Evolutionary conservation across 2,329 filamentous ascomycete species (phyloP).

Genomic region (Anisogramma anomala): DNA sequence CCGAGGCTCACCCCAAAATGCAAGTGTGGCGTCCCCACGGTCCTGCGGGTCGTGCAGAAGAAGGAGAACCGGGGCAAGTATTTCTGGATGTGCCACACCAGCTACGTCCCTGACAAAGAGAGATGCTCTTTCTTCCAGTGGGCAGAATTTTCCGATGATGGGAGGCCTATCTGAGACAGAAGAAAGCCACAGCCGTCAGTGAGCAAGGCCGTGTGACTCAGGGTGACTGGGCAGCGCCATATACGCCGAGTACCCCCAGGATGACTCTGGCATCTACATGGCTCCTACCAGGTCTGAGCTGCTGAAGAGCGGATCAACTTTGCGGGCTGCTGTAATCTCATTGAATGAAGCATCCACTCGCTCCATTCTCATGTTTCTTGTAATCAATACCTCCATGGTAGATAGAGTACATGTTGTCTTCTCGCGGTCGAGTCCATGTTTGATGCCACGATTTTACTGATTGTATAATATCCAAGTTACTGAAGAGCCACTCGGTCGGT

Average conservation of each 20-base stretch:
- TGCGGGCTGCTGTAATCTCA: too few relatives aligned
- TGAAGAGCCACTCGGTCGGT: too few relatives aligned
- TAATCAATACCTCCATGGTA: too few relatives aligned
- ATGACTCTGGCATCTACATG: slow-evolving; percentile 18
- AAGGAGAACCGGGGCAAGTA: slow-evolving; percentile 63
- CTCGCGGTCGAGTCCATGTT: too few relatives aligned
- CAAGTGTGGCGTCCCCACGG: slow-evolving; percentile 54
- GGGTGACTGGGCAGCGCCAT: slow-evolving; percentile 2
- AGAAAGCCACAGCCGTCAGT: neutral
- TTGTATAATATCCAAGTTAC: too few relatives aligned
- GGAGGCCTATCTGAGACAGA: slow-evolving; percentile 54
- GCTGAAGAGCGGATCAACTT: too few relatives aligned
- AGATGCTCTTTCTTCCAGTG: slow-evolving; percentile 73
- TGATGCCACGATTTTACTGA: too few relatives aligned
- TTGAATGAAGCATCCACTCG: too few relatives aligned
- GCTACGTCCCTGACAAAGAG: slow-evolving; percentile 55
- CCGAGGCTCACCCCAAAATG: slow-evolving; percentile 70
- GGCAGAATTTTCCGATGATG: slow-evolving; percentile 79
- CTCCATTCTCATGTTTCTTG: too few relatives aligned
- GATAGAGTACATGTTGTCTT: too few relatives aligned
- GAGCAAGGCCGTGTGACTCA: too few relatives aligned
- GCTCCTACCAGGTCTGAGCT: too few relatives aligned
- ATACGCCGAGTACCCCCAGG: slow-evolving; percentile 15
- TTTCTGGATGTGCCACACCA: slow-evolving; percentile 87
- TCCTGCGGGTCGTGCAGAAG: slow-evolving; percentile 67